phyloP scores from a whole-genome alignment of 305 asterid species.

The Striga hermonthica region DNA sequence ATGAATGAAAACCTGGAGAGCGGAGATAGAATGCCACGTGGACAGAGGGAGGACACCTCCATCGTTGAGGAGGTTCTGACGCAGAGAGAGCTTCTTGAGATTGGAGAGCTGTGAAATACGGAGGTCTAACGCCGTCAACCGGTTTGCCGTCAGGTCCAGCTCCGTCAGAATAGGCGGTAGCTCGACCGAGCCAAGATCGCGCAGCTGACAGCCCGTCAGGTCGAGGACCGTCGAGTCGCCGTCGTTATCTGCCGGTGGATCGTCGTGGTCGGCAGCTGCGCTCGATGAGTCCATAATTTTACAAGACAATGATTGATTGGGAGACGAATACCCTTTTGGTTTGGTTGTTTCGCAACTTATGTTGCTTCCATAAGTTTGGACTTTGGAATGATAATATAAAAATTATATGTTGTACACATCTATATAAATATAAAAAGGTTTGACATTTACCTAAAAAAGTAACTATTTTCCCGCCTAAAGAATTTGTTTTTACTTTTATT shows the following conservation, averaged over 20 bases:
- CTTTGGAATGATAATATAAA: no score
- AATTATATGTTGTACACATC: no score
- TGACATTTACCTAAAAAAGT: no score
- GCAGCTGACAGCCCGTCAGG: slow-evolving; percentile 87
- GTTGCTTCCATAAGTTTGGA: neutral
- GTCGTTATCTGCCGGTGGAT: slow-evolving; percentile 33
- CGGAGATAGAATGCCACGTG: slow-evolving; percentile 58
- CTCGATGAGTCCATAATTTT: slow-evolving; percentile 32
- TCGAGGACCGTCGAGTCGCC: slow-evolving; percentile 53
- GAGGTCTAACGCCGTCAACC: slow-evolving; percentile 72
- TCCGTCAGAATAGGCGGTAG: slow-evolving; percentile 61
- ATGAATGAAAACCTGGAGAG: slow-evolving; percentile 51
- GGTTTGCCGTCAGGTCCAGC: slow-evolving; percentile 83
- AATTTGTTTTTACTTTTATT: no score
- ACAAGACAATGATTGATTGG: slow-evolving; percentile 21
- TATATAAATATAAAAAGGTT: no score
- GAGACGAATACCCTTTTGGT: neutral
- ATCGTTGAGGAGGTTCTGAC: slow-evolving; percentile 76
- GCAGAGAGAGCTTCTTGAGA: slow-evolving; percentile 83
- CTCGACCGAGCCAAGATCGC: slow-evolving; percentile 72
- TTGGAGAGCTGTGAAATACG: slow-evolving; percentile 67
- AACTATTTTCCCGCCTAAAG: no score
- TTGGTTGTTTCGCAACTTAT: neutral
- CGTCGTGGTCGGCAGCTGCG: slow-evolving; percentile 31
- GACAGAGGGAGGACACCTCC: slow-evolving; percentile 61